Evolutionary conservation across 805 yeast species (phyloP).

Genomic region (Cyberlindnera nakhonratchasimensis): DNA sequence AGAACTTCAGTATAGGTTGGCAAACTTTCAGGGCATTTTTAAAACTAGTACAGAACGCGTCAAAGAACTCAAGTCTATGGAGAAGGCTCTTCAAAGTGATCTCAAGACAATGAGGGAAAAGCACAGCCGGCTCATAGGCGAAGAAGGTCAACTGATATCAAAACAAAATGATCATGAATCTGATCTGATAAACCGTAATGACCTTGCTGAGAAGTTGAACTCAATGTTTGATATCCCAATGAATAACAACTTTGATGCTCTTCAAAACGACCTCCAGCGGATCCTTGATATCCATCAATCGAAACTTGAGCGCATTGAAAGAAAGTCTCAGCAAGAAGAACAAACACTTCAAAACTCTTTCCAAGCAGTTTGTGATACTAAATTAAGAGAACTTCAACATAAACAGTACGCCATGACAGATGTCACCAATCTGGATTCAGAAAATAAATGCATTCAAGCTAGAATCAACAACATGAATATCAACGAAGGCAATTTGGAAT

Average conservation of each 20-base stretch:
- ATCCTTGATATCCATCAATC: slow-evolving; percentile 7
- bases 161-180: slow-evolving; percentile 36
- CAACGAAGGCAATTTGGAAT: slow-evolving; percentile 46
- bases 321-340: slow-evolving; percentile 15
- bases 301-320: slow-evolving; percentile 12
- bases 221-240: background rate
- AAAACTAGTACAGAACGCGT: slow-evolving; percentile 31
- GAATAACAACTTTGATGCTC: slow-evolving; percentile 1
- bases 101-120: slow-evolving; percentile 30
- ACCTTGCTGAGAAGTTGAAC: slow-evolving; percentile 12
- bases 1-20: slow-evolving; percentile 36
- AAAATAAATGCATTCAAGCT: slow-evolving; percentile 36
- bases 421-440: slow-evolving; percentile 32
- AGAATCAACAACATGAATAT: slow-evolving; percentile 37
- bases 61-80: slow-evolving; percentile 21
- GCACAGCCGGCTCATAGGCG: slow-evolving; percentile 38
- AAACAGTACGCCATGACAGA: slow-evolving; percentile 41
- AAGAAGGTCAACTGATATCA: slow-evolving; percentile 55
- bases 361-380: slow-evolving; percentile 28
- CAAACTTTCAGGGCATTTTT: slow-evolving; percentile 38
- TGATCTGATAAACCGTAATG: slow-evolving; percentile 22
- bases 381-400: slow-evolving; percentile 43
- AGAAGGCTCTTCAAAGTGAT: slow-evolving; percentile 24
- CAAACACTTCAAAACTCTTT: slow-evolving; percentile 18
- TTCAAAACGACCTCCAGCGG: slow-evolving; percentile 3